Conservation (phyloP, 2,329 filamentous ascomycete species). For the Ophiostoma sp. region DNA sequence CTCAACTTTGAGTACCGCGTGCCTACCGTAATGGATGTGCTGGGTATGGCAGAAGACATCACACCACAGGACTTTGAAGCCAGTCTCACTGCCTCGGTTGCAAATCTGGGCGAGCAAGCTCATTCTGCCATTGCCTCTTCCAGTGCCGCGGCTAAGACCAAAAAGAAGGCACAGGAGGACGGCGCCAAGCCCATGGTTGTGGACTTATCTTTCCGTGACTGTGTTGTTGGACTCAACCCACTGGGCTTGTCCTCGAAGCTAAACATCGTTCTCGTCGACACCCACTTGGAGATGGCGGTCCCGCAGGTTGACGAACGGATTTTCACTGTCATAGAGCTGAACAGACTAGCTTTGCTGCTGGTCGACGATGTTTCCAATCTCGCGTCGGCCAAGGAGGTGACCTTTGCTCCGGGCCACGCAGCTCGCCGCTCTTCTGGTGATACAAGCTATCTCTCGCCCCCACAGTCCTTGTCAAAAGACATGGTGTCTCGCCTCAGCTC, state of each 20-base stretch:
- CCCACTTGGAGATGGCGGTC: slow-evolving; percentile 62
- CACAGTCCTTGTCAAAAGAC: slow-evolving; percentile 37
- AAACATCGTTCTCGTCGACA: slow-evolving; percentile 71
- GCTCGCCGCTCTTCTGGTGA: slow-evolving; percentile 21
- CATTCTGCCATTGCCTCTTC: slow-evolving; percentile 42
- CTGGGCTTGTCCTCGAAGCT: slow-evolving; percentile 68
- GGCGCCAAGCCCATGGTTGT: slow-evolving; percentile 56
- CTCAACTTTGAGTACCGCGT: slow-evolving; percentile 85
- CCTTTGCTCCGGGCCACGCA: slow-evolving; percentile 35
- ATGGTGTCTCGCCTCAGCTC: slow-evolving; percentile 55
- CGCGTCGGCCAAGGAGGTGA: slow-evolving; percentile 33
- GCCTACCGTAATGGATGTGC: slow-evolving; percentile 70
- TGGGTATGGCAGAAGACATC: slow-evolving; percentile 62
- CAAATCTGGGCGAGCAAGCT: slow-evolving; percentile 63
- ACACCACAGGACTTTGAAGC: slow-evolving; percentile 68
- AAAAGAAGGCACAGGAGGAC: neutral
- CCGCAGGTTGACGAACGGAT: slow-evolving; percentile 57
- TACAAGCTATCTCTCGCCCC: slow-evolving; percentile 24
- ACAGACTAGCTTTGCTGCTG: slow-evolving; percentile 75
- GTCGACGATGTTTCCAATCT: slow-evolving; percentile 64
- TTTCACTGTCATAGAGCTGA: slow-evolving; percentile 60
- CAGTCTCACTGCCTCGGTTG: slow-evolving; percentile 72
- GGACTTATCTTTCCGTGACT: slow-evolving; percentile 73
- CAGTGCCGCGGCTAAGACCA: slow-evolving; percentile 26
- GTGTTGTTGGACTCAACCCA: slow-evolving; percentile 78